Evolutionary conservation across 176 grass and related monocot genomes (phyloP).

Genomic region (Alloteropsis semialata): DNA sequence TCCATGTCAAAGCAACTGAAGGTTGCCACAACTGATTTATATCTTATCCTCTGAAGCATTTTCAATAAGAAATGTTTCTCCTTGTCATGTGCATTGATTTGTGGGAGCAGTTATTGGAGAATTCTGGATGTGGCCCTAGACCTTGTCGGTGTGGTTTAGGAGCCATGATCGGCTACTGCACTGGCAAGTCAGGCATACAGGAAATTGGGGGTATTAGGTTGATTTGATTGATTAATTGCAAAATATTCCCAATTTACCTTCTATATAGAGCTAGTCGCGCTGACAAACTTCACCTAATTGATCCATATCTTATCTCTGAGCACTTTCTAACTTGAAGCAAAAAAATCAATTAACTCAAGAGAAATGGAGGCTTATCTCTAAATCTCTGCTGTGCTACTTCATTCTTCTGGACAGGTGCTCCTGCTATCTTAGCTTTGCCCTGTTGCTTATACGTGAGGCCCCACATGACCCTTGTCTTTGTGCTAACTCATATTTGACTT

Average conservation of each 20-base stretch:
- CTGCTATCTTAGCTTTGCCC: not conserved
- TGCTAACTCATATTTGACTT: conserved; percentile 12
- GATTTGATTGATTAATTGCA: not conserved
- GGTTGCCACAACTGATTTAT: not conserved
- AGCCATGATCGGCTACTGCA: not conserved
- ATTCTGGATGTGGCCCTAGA: not conserved
- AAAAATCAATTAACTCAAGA: not conserved
- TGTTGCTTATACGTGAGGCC: not conserved
- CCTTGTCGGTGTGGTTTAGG: not conserved
- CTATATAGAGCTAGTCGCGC: not conserved
- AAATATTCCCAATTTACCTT: not conserved
- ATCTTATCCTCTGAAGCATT: not conserved
- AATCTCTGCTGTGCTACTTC: not conserved
- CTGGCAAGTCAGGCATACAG: not conserved
- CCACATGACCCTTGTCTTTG: not conserved
- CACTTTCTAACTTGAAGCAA: not conserved
- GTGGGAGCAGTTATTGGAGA: not conserved
- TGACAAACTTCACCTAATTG: not conserved
- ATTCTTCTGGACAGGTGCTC: not conserved
- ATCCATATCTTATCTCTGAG: not conserved
- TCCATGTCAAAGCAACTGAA: conserved; percentile 81
- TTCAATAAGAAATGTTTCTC: not conserved
- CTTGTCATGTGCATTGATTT: not conserved
- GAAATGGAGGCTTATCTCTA: not conserved
- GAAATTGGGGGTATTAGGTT: not conserved